These are phyloP conservation scores for Phialemoniopsis sp. DNA, from an alignment of 2,329 filamentous ascomycete species.

Conservation along the genomic window DNA sequence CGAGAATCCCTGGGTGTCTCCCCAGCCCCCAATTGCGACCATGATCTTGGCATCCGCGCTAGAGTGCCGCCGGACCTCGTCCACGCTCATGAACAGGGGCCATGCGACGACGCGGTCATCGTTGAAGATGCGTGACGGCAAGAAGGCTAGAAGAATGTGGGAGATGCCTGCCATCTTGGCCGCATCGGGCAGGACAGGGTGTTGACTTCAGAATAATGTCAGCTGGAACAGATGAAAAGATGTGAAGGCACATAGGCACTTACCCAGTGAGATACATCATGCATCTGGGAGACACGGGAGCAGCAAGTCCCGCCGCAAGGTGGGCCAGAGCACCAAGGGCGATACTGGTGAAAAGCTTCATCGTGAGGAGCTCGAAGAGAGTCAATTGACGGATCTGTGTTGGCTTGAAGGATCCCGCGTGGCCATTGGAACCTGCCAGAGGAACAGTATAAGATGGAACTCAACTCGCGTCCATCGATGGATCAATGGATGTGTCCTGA, in stretches of 20 bases:
- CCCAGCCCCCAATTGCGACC: constrained; percentile 74
- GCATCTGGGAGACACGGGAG: constrained; percentile 15
- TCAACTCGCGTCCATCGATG: too few species aligned
- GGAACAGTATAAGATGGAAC: too few species aligned
- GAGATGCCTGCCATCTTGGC: constrained; percentile 40
- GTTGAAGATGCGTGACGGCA: constrained; percentile 50
- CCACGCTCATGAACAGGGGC: constrained; percentile 50
- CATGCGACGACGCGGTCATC: constrained; percentile 32
- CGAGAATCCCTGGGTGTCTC: constrained; percentile 61
- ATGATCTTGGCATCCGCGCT: constrained; percentile 53
- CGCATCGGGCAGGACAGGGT: constrained; percentile 32
- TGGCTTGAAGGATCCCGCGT: too few species aligned
- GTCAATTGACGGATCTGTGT: too few species aligned
- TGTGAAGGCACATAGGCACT: constrained; percentile 7
- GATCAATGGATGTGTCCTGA: too few species aligned
- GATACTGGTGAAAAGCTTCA: constrained; percentile 1
- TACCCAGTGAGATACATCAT: constrained; percentile 50
- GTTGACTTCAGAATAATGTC: constrained; percentile 45
- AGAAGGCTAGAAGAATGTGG: constrained; percentile 55
- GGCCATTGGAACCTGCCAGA: too few species aligned
- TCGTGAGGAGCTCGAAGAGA: too few species aligned
- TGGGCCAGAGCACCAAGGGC: constrained; percentile 1
- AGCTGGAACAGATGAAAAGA: neutral
- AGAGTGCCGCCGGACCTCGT: constrained; percentile 38
- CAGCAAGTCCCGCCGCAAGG: constrained; percentile 9